phyloP scores from a whole-genome alignment of 1,139 yeast genomes.

The Suzukiozyma palmioleophila region DNA sequence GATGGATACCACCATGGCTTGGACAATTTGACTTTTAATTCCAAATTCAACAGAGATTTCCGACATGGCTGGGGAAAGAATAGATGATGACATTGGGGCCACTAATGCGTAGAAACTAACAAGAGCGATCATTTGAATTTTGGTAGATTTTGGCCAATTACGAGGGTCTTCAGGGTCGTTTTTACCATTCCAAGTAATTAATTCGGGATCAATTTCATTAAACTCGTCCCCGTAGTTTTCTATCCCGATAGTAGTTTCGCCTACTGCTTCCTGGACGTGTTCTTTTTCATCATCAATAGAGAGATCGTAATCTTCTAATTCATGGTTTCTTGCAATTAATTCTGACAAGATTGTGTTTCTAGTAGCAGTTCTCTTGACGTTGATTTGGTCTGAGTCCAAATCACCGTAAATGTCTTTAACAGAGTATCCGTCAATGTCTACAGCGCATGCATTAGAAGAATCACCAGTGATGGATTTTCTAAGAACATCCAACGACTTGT shows the following conservation, averaged over 20 bases:
- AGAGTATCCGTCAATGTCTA: constrained; percentile 15
- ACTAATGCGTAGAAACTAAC: constrained; percentile 41
- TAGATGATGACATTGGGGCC: constrained; percentile 45
- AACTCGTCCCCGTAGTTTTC: constrained; percentile 37
- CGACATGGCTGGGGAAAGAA: constrained; percentile 40
- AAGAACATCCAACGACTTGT: constrained; percentile 13
- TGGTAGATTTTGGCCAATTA: constrained; percentile 30
- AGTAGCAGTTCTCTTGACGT: constrained; percentile 33
- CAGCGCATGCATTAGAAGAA: neutral
- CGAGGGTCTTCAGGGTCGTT: constrained; percentile 39
- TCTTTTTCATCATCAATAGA: constrained; percentile 8
- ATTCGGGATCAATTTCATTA: constrained; percentile 37
- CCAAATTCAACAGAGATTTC: constrained; percentile 31
- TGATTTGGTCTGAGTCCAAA: constrained; percentile 25
- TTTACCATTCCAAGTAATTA: constrained; percentile 37
- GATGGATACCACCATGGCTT: constrained; percentile 40
- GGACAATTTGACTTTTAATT: constrained; percentile 25
- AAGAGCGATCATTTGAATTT: constrained; percentile 26
- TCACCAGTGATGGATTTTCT: constrained; percentile 11
- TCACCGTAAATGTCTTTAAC: constrained; percentile 35
- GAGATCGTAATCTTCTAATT: constrained; percentile 7
- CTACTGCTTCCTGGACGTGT: constrained; percentile 11
- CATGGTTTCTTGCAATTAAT: constrained; percentile 19
- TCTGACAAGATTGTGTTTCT: constrained; percentile 35
- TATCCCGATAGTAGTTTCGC: constrained; percentile 23